A percentile compares a stretch with the other conserved stretches of the same genome.
Evolutionary conservation across 768 basidiomycete genomes (phyloP).

Genomic region (Lyophyllum atratum): DNA sequence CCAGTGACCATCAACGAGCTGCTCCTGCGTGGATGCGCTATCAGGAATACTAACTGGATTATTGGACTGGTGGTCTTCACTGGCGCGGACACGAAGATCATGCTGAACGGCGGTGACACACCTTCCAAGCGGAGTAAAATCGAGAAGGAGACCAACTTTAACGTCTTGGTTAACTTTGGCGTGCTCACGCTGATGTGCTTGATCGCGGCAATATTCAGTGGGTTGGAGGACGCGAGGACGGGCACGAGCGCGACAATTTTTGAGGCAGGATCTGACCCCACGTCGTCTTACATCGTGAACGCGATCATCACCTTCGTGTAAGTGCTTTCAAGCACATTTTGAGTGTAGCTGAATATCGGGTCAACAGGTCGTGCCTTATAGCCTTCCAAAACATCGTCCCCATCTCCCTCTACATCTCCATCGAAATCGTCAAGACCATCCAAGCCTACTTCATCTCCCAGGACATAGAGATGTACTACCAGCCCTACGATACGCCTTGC

Average conservation of each 20-base stretch:
- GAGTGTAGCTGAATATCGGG: conserved; percentile 8
- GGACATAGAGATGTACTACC: conserved; percentile 96
- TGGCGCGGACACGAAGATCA: conserved; percentile 90
- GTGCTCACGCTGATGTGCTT: conserved; percentile 78
- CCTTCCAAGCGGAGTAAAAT: conserved; percentile 98
- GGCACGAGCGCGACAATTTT: conserved; percentile 74
- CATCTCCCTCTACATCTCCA: conserved; percentile 94
- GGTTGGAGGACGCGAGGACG: conserved; percentile 59
- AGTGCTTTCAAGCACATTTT: conserved; percentile 31
- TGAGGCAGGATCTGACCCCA: conserved; percentile 66
- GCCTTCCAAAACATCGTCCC: conserved; percentile 98
- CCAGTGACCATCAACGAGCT: conserved; percentile 90
- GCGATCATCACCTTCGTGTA: conserved; percentile 91
- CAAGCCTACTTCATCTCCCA: conserved; percentile 97
- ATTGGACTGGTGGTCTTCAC: conserved; percentile 95
- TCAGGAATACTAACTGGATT: conserved; percentile 91
- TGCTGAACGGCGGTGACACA: conserved; percentile 89
- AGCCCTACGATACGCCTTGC: conserved; percentile 82
- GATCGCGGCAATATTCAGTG: conserved; percentile 74
- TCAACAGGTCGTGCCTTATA: conserved; percentile 83
- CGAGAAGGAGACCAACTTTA: conserved; percentile 98
- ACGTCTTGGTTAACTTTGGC: conserved; percentile 91
- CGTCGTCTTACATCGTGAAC: conserved; percentile 63
- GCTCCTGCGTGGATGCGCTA: conserved; percentile 85
- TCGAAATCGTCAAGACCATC: conserved; percentile 97